phyloP scores from a whole-genome alignment of 2,329 filamentous ascomycete genomes.

The Aureobasidium sp. region DNA sequence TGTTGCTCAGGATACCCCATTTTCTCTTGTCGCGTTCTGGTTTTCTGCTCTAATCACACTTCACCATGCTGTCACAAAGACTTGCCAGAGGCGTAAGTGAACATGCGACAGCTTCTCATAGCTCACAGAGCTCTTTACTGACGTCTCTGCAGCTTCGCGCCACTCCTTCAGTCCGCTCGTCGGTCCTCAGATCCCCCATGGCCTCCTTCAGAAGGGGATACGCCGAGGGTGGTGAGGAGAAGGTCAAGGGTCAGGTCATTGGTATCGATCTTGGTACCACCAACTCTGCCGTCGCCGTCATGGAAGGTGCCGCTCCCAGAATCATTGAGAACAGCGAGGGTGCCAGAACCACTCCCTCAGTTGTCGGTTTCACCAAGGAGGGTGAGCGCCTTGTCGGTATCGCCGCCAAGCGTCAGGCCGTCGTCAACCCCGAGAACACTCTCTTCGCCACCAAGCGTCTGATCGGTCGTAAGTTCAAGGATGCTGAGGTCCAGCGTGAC shows the following conservation, averaged over 20 bases:
- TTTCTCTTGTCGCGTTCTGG: constrained; percentile 13
- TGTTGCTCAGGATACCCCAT: constrained; percentile 12
- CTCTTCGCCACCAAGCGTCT: constrained; percentile 99
- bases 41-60: constrained; percentile 1
- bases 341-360: constrained; percentile 96
- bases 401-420: constrained; percentile 99
- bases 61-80: constrained; percentile 30
- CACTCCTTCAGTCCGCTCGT: constrained; percentile 30
- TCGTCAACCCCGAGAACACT: constrained; percentile 98
- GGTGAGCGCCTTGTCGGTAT: constrained; percentile 97
- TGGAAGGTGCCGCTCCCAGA: constrained; percentile 98
- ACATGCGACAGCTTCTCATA: constrained; percentile 3
- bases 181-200: constrained; percentile 55
- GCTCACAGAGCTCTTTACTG: constrained; percentile 18
- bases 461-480: constrained; percentile 91
- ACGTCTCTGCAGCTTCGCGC: constrained; percentile 22
- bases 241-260: constrained; percentile 99
- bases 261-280: constrained; percentile 99
- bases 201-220: constrained; percentile 65
- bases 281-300: constrained; percentile 99
- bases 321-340: constrained; percentile 99
- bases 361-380: constrained; percentile 97
- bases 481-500: constrained; percentile 97
- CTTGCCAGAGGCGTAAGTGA: constrained; percentile 30
- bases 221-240: constrained; percentile 67